Evolutionary conservation across 768 basidiomycete species (phyloP), one percentile per base, ranked within the genome.

Genomic region (Harrya chromipes): DNA sequence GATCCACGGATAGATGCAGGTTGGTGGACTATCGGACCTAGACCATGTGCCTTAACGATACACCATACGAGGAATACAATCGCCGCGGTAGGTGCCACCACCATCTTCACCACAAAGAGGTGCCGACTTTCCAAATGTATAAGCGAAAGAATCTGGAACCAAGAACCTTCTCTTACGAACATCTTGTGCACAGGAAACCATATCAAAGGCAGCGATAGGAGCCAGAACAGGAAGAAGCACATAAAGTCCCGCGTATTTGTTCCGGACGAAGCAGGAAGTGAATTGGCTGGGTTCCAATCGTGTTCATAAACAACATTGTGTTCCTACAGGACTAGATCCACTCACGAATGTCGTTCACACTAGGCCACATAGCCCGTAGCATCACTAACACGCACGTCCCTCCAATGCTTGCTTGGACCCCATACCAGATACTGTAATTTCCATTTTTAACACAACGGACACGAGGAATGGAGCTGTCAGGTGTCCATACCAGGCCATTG

Each of bases 221-320:
- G 70, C 84, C 87, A 92, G 74, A 91, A 94, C 50, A 93, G 73
- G 75, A 93, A 85, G 79, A 93, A 93, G 56, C 81, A 82, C 72
- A 89, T 70, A 57, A 85, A 87, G 69, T 87, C 82, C 46, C 79
- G 77, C n/a, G 85, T 84, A 47, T 75, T 85, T 27, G 81, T 90
- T 38, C 88, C 87, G 51, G 86, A 82, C 12, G 82, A 84, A 20
- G 72, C 76, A n/a, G 87, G 84, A 59, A 90, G 75, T 50, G 76
- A 73, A 72, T 91, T 91, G 21, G 80, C 82, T 87, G 47, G 31
- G 40, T 47, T 29, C 21, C 45, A 56, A 39, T 35, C 17, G 29
- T 39, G 24, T 47, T 27, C 50, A 49, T 46, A 23, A 33, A 33
- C 33, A 16, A 47, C 16, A 50, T 37, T 36, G 39, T n/a, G 14